Percentiles rank a stretch among this genome's conserved stretches.
phyloP scores from a whole-genome alignment of 495 filamentous ascomycete species.

The Immersiella caudata region DNA sequence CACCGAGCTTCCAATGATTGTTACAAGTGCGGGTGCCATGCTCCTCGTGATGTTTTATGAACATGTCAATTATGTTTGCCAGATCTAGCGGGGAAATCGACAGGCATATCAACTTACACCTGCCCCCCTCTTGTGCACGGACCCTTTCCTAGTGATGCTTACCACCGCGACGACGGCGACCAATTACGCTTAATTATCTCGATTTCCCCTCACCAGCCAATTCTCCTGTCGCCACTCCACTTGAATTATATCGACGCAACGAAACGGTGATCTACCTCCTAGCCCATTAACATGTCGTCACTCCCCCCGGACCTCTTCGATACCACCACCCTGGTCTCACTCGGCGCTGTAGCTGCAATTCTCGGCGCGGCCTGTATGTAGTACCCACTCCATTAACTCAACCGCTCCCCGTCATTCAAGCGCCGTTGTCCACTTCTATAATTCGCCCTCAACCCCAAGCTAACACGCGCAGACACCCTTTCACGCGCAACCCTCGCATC shows the following conservation, averaged over 20 bases:
- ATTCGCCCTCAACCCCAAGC: background rate
- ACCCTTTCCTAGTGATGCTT: background rate
- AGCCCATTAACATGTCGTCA: background rate
- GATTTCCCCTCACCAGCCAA: background rate
- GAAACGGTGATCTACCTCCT: background rate
- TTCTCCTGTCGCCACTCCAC: constrained; percentile 27
- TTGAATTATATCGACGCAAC: background rate
- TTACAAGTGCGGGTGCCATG: background rate
- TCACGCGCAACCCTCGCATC: constrained; percentile 48
- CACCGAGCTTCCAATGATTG: background rate
- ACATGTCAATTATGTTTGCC: background rate
- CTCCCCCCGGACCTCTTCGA: constrained; percentile 54
- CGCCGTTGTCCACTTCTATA: too few species aligned
- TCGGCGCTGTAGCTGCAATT: constrained; percentile 53
- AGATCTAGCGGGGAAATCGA: background rate
- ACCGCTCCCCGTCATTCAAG: too few species aligned
- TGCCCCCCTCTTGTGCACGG: background rate
- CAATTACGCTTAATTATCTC: constrained; percentile 3
- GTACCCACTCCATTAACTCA: background rate
- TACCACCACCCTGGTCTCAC: constrained; percentile 56
- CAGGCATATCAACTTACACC: too few species aligned
- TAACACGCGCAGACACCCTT: constrained; percentile 30
- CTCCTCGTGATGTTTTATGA: background rate
- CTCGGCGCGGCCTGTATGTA: constrained; percentile 43
- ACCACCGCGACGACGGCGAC: constrained; percentile 3